Conservation (phyloP, 306 rosid genomes). For the Pyrus bretschneideri region DNA sequence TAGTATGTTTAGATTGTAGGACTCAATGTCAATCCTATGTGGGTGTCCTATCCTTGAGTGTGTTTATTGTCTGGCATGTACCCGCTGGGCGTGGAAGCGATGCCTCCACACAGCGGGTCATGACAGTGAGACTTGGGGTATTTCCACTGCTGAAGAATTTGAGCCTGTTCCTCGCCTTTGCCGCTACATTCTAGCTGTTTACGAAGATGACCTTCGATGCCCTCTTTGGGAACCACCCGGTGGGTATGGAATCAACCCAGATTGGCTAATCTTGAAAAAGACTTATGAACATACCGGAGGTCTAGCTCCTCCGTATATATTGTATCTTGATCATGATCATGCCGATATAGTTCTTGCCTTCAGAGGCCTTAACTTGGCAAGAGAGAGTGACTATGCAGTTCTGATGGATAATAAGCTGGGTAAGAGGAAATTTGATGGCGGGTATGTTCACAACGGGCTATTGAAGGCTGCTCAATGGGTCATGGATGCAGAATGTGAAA, state of each 20-base stretch:
- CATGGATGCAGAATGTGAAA: slow-evolving; percentile 56
- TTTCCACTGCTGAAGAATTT: slow-evolving; percentile 66
- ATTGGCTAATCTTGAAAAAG: slow-evolving; percentile 41
- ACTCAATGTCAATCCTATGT: slow-evolving; percentile 66
- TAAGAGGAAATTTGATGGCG: slow-evolving; percentile 76
- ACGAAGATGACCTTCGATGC: slow-evolving; percentile 72
- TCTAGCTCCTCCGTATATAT: slow-evolving; percentile 64
- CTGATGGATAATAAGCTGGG: slow-evolving; percentile 81
- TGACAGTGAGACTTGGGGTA: slow-evolving; percentile 92
- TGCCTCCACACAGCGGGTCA: slow-evolving; percentile 94
- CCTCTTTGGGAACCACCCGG: slow-evolving; percentile 80
- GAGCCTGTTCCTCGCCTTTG: slow-evolving; percentile 88
- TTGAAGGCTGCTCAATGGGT: slow-evolving; percentile 73
- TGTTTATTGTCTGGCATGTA: slow-evolving; percentile 81
- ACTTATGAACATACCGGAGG: slow-evolving; percentile 60
- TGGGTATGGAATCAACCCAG: slow-evolving; percentile 84
- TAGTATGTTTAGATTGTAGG: slow-evolving; percentile 23
- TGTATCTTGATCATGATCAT: slow-evolving; percentile 77
- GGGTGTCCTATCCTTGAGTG: slow-evolving; percentile 85
- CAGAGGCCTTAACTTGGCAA: slow-evolving; percentile 82
- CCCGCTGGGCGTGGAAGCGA: slow-evolving; percentile 93
- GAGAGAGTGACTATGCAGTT: slow-evolving; percentile 81
- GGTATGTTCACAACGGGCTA: slow-evolving; percentile 94
- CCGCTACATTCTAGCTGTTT: slow-evolving; percentile 74
- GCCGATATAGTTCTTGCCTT: slow-evolving; percentile 77